Percentiles rank a stretch among this genome's conserved stretches.
Evolutionary conservation across 768 basidiomycete species (phyloP).

Genomic region (Lactarius hatsudake): DNA sequence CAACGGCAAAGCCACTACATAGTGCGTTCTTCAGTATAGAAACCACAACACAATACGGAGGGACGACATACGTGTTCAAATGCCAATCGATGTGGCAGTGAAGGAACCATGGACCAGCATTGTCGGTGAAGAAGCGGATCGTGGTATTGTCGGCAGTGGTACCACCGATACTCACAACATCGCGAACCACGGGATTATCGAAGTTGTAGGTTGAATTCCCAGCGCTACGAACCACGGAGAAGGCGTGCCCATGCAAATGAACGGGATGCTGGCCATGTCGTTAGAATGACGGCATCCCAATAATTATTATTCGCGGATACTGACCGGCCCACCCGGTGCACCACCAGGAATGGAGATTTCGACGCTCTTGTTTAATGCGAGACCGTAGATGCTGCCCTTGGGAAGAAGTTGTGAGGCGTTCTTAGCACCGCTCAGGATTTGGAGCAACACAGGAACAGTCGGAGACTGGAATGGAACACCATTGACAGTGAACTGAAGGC

Average conservation of each 20-base stretch:
- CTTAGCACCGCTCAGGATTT: background rate
- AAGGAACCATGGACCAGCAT: background rate
- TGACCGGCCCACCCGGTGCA: background rate
- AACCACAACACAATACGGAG: background rate
- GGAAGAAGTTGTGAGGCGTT: background rate
- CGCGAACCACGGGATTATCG: background rate
- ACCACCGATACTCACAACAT: background rate
- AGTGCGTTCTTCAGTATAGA: background rate
- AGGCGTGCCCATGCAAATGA: background rate
- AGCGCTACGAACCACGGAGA: background rate
- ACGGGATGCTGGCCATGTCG: background rate
- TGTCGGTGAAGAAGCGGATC: background rate
- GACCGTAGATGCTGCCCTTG: background rate
- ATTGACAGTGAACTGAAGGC: background rate
- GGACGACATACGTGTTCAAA: background rate
- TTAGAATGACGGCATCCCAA: background rate
- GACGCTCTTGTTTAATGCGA: background rate
- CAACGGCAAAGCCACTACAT: background rate
- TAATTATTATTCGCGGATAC: background rate
- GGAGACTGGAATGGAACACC: background rate
- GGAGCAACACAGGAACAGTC: background rate
- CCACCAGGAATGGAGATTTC: background rate
- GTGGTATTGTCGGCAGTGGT: background rate
- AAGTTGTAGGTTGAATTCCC: background rate
- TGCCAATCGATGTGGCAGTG: slow-evolving; percentile 1